Percentiles rank a stretch among this genome's conserved stretches.
These are phyloP conservation scores for Fusarium sacchari DNA, from an alignment of 2,329 filamentous ascomycete species.

Conservation along the genomic window DNA sequence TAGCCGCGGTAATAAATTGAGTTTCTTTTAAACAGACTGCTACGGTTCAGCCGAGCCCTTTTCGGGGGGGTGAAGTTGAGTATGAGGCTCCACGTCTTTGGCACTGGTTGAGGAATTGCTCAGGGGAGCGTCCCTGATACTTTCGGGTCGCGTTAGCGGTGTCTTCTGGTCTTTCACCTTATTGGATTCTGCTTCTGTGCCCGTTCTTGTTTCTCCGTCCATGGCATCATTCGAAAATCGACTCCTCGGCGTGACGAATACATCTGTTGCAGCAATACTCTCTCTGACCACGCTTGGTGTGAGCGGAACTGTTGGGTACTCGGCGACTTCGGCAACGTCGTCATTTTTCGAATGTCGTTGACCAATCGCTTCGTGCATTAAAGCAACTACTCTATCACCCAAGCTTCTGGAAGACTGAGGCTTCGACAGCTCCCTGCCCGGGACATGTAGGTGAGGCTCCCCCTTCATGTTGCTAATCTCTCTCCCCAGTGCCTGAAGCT, in stretches of 20 bases:
- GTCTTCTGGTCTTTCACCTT: not conserved
- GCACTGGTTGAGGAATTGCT: not conserved
- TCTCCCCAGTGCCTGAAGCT: constrained; percentile 32
- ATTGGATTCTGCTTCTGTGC: not conserved
- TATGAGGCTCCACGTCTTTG: not conserved
- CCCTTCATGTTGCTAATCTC: constrained; percentile 37
- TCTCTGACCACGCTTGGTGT: constrained; percentile 26
- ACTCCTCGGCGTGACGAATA: constrained; percentile 38
- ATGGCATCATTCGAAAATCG: constrained; percentile 15
- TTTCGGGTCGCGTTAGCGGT: not conserved
- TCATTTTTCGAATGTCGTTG: constrained; percentile 10
- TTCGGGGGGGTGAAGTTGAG: not conserved
- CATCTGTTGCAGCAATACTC: constrained; percentile 32
- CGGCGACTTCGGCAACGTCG: not conserved
- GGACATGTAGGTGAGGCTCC: not conserved
- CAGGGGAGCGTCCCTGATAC: not conserved
- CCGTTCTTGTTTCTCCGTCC: not conserved
- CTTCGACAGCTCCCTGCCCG: not conserved
- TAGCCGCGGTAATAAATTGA: not conserved
- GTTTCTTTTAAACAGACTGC: not conserved
- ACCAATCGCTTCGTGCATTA: constrained; percentile 25
- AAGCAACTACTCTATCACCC: constrained; percentile 31
- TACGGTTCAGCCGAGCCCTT: not conserved
- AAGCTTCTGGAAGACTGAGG: constrained; percentile 27
- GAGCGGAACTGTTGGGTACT: constrained; percentile 1